phyloP scores from a whole-genome alignment of 2,329 filamentous ascomycete species.

The Alternaria atra region DNA sequence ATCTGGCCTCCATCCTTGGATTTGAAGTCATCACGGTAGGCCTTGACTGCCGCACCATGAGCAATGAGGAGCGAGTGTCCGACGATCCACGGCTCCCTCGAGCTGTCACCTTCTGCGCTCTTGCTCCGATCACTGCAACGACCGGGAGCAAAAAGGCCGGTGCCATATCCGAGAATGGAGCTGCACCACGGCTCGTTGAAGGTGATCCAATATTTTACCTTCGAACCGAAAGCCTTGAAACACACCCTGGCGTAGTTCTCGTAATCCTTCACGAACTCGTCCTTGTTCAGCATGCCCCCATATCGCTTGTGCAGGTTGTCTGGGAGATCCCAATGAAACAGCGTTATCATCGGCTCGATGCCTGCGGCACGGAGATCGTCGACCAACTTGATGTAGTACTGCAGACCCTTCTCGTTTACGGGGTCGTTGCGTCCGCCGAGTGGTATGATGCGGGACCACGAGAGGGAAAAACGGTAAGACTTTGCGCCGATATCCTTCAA shows the following conservation, averaged over 20 bases:
- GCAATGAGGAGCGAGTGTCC: slow-evolving; percentile 83
- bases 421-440: slow-evolving; percentile 84
- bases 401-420: slow-evolving; percentile 78
- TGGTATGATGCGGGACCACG: slow-evolving; percentile 84
- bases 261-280: slow-evolving; percentile 84
- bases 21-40: slow-evolving; percentile 85
- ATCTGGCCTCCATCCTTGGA: slow-evolving; percentile 76
- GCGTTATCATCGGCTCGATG: slow-evolving; percentile 81
- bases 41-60: slow-evolving; percentile 81
- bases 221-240: slow-evolving; percentile 75
- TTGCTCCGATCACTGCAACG: slow-evolving; percentile 78
- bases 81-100: slow-evolving; percentile 81
- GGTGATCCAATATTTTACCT: slow-evolving; percentile 88
- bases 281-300: slow-evolving; percentile 79
- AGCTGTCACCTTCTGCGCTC: slow-evolving; percentile 75
- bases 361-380: slow-evolving; percentile 79
- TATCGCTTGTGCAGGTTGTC: slow-evolving; percentile 81
- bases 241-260: slow-evolving; percentile 79
- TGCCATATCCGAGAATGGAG: slow-evolving; percentile 80
- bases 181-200: slow-evolving; percentile 93
- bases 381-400: slow-evolving; percentile 80
- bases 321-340: slow-evolving; percentile 90
- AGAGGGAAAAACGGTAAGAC: slow-evolving; percentile 84
- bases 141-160: slow-evolving; percentile 82
- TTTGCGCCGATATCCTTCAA: slow-evolving; percentile 77